Evolutionary conservation across 176 grass and related monocot species (phyloP).

Genomic region (Rhynchospora pubera): DNA sequence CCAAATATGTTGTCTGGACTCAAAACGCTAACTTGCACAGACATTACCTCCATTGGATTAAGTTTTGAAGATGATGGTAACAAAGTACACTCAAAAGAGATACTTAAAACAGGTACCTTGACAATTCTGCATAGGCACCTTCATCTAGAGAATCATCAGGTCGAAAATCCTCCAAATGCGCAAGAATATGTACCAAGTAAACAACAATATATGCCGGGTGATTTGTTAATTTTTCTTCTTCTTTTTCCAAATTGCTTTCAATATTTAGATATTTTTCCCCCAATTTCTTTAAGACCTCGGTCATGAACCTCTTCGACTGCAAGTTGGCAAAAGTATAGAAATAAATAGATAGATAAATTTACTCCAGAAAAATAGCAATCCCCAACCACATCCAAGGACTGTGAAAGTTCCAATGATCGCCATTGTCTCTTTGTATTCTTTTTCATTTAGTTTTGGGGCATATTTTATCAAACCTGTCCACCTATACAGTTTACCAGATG

Average conservation of each 20-base stretch:
- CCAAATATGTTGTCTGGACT: neutral
- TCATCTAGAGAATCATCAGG: conserved; percentile 37
- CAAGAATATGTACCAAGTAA: conserved; percentile 73
- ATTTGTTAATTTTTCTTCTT: conserved; percentile 42
- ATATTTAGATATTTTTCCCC: conserved; percentile 33
- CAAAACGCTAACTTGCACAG: neutral
- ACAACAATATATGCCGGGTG: conserved; percentile 79
- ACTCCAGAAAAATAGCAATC: conserved; percentile 2
- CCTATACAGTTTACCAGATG: neutral
- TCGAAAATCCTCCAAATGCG: conserved; percentile 50
- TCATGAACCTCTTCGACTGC: conserved; percentile 58
- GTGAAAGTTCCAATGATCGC: neutral
- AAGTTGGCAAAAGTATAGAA: conserved; percentile 5
- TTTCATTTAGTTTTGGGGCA: neutral
- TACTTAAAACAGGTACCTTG: conserved; percentile 47
- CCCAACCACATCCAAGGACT: neutral
- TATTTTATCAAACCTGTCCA: neutral
- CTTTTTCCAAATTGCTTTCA: conserved; percentile 25
- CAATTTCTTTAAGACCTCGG: conserved; percentile 57
- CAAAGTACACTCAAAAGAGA: neutral
- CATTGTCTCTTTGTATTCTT: neutral
- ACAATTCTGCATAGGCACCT: conserved; percentile 48
- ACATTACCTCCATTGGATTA: conserved; percentile 9
- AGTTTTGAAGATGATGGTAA: conserved; percentile 1
- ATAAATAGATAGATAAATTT: conserved; percentile 16